Percentiles rank a stretch among this genome's conserved stretches.
Evolutionary conservation across 1,284 basidiomycete genomes (phyloP).

Genomic region (Ustilago hordei): DNA sequence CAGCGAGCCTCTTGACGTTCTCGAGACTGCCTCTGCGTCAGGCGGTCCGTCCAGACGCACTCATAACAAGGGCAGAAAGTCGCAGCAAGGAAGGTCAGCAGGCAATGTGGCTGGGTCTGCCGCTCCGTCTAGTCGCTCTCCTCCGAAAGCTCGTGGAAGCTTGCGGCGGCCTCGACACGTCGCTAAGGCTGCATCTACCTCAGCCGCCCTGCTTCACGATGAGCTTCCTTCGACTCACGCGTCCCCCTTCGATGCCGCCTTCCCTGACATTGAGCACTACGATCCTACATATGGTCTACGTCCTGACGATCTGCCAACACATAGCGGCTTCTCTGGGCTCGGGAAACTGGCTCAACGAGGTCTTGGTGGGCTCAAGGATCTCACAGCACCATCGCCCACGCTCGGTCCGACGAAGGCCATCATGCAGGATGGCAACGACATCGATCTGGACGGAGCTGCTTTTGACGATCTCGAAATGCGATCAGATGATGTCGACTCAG

Average conservation of each 20-base stretch:
- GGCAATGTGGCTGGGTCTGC: slow-evolving; percentile 22
- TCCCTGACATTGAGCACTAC: slow-evolving; percentile 79
- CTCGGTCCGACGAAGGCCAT: neutral
- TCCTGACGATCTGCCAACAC: slow-evolving; percentile 73
- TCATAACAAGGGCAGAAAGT: slow-evolving; percentile 23
- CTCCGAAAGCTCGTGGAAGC: slow-evolving; percentile 23
- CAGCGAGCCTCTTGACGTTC: slow-evolving; percentile 31
- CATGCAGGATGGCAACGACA: slow-evolving; percentile 3
- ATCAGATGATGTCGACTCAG: slow-evolving; percentile 25
- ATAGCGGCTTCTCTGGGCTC: slow-evolving; percentile 77
- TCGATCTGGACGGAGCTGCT: slow-evolving; percentile 38
- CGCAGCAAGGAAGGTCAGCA: slow-evolving; percentile 7
- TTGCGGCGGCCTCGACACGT: slow-evolving; percentile 28
- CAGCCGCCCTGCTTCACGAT: slow-evolving; percentile 34
- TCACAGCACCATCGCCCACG: slow-evolving; percentile 24
- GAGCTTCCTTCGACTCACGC: slow-evolving; percentile 23
- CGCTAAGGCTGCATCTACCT: slow-evolving; percentile 41
- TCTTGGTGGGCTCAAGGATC: slow-evolving; percentile 47
- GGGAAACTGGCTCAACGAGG: slow-evolving; percentile 68
- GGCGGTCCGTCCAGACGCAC: slow-evolving; percentile 24
- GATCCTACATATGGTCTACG: slow-evolving; percentile 98
- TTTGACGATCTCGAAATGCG: slow-evolving; percentile 33
- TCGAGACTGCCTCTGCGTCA: slow-evolving; percentile 37
- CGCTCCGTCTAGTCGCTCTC: slow-evolving; percentile 25
- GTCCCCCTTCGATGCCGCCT: slow-evolving; percentile 44